phyloP scores from a whole-genome alignment of 768 basidiomycete genomes.

The Boletus edulis region DNA sequence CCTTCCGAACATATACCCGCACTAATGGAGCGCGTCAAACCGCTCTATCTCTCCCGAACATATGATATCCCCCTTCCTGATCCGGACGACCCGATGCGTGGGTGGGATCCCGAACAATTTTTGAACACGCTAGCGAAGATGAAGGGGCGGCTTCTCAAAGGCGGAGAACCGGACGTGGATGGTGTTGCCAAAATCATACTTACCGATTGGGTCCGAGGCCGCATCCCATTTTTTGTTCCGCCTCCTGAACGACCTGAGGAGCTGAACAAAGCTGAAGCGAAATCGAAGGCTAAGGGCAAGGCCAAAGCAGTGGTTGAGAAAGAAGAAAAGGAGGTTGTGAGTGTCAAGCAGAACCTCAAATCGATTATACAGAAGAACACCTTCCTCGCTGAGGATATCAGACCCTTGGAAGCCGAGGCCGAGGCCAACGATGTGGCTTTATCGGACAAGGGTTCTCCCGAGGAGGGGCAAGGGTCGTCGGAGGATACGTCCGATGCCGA shows the following conservation, averaged over 20 bases:
- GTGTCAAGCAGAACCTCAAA: constrained; percentile 84
- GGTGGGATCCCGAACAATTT: constrained; percentile 76
- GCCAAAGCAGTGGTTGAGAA: constrained; percentile 32
- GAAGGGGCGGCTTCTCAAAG: constrained; percentile 89
- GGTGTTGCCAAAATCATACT: constrained; percentile 92
- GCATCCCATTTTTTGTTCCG: constrained; percentile 93
- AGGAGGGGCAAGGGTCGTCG: constrained; percentile 41
- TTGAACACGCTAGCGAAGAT: constrained; percentile 83
- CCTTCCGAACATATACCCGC: constrained; percentile 91
- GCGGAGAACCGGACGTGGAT: constrained; percentile 92
- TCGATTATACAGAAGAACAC: constrained; percentile 88
- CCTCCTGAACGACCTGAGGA: constrained; percentile 84
- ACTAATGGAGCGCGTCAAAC: constrained; percentile 89
- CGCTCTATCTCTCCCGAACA: constrained; percentile 84
- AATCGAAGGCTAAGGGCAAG: constrained; percentile 51
- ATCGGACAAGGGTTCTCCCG: constrained; percentile 33
- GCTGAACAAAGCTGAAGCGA: constrained; percentile 58
- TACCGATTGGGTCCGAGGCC: constrained; percentile 95
- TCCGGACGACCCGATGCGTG: constrained; percentile 44
- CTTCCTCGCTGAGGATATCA: constrained; percentile 83
- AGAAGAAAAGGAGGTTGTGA: constrained; percentile 43
- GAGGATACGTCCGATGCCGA: constrained; percentile 31
- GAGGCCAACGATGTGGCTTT: constrained; percentile 32
- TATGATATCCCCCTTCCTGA: constrained; percentile 72
- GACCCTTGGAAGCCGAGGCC: constrained; percentile 54